Evolutionary conservation across 352 stramenopile species (phyloP).

Genomic region (Pythium vanterpoolii): DNA sequence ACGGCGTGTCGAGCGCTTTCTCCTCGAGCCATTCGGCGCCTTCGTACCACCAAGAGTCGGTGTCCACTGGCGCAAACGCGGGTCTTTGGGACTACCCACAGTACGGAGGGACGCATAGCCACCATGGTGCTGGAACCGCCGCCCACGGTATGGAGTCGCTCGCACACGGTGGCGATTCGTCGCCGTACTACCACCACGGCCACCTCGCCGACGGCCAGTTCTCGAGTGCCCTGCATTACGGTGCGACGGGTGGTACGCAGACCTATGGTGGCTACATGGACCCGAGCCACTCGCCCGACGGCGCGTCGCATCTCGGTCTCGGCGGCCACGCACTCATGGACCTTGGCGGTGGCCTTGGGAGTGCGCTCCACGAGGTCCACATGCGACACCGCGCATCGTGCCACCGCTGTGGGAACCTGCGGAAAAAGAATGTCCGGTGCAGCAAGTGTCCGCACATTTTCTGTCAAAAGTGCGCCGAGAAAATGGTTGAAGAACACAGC

Average conservation of each 20-base stretch:
- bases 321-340: conserved; percentile 18
- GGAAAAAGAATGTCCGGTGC: conserved; percentile 86
- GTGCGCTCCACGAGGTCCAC: conserved; percentile 29
- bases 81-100: conserved; percentile 22
- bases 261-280: conserved; percentile 20
- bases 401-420: conserved; percentile 85
- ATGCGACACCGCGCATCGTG: conserved; percentile 81
- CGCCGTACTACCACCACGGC: conserved; percentile 16
- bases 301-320: conserved; percentile 5
- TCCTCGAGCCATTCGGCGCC: background rate
- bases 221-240: conserved; percentile 12
- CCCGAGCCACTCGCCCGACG: conserved; percentile 7
- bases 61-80: conserved; percentile 1
- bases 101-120: background rate
- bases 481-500: conserved; percentile 87
- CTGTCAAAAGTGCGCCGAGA: conserved; percentile 85
- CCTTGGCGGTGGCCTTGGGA: conserved; percentile 3
- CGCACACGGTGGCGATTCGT: conserved; percentile 2
- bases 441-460: conserved; percentile 86
- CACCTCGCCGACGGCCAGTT: conserved; percentile 17
- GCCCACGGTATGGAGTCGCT: conserved; percentile 11
- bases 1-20: conserved; percentile 19
- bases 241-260: conserved; percentile 4
- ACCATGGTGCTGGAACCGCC: background rate
- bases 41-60: conserved; percentile 22